A percentile compares a stretch with the other conserved stretches of the same genome.
Conservation (phyloP, 345 rosid species). For the Toxicodendron radicans region DNA sequence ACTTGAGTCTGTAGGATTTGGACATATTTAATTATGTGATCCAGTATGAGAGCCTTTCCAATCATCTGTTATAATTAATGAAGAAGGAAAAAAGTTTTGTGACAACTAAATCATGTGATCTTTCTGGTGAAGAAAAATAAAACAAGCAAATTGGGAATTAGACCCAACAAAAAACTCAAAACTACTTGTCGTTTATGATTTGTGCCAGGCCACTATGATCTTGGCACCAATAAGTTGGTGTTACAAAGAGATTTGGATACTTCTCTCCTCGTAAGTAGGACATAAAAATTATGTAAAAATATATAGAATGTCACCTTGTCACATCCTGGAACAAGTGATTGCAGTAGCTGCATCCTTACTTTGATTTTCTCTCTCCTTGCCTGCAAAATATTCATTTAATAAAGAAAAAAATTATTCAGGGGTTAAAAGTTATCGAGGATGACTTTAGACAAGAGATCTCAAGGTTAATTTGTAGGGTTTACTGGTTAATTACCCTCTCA, state of each 20-base stretch:
- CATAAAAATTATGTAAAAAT: not conserved
- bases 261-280: no score
- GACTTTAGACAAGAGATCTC: no score
- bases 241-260: no score
- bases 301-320: conserved; percentile 29
- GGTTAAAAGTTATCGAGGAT: not conserved
- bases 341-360: conserved; percentile 43
- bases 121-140: no score
- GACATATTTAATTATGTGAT: conserved; percentile 41
- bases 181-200: no score
- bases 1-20: conserved; percentile 38
- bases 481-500: conserved; percentile 37
- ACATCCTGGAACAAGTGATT: conserved; percentile 55
- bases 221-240: not conserved
- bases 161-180: no score
- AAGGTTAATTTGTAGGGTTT: no score
- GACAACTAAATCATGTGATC: no score
- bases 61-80: conserved; percentile 19
- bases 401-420: not conserved
- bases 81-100: no score
- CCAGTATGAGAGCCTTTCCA: conserved; percentile 42
- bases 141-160: no score
- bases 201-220: no score
- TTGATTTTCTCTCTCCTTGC: conserved; percentile 51
- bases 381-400: conserved; percentile 24